phyloP scores from a whole-genome alignment of 1,284 basidiomycete genomes.

The Coniferiporia sulphurascens region DNA sequence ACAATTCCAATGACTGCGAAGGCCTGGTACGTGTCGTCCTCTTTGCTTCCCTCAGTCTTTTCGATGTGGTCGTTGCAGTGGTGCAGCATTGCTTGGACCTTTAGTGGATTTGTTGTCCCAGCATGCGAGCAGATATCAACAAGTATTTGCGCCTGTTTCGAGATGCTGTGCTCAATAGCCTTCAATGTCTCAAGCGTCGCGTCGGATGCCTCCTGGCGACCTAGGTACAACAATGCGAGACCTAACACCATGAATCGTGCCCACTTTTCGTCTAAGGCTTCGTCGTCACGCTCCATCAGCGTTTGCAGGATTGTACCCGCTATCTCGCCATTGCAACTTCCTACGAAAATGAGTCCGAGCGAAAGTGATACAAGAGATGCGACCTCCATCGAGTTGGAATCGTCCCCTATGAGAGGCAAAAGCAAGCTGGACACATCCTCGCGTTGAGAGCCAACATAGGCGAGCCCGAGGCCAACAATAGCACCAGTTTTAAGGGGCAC shows the following conservation, averaged over 20 bases:
- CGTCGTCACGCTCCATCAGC: constrained; percentile 83
- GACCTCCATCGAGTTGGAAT: constrained; percentile 84
- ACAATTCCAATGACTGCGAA: constrained; percentile 95
- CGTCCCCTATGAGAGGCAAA: constrained; percentile 80
- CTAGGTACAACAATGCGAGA: constrained; percentile 85
- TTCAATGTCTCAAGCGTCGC: constrained; percentile 95
- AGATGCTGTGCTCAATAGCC: constrained; percentile 90
- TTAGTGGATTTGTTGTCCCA: constrained; percentile 93
- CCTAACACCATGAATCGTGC: constrained; percentile 87
- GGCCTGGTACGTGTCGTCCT: constrained; percentile 85
- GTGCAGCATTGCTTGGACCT: constrained; percentile 91
- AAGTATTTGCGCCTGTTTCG: constrained; percentile 87
- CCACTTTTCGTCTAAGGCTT: constrained; percentile 88
- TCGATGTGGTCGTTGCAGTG: constrained; percentile 90
- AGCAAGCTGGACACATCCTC: constrained; percentile 81
- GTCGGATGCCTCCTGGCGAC: constrained; percentile 88
- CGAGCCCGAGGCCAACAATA: constrained; percentile 89
- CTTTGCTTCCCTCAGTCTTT: constrained; percentile 52
- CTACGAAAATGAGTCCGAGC: constrained; percentile 94
- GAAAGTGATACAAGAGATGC: constrained; percentile 83
- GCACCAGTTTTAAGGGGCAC: constrained; percentile 82
- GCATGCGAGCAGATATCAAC: constrained; percentile 95
- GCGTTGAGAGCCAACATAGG: constrained; percentile 90
- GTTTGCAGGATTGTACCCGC: constrained; percentile 88
- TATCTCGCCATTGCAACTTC: constrained; percentile 92